Evolutionary conservation across 108 stramenopile genomes (phyloP).

Genomic region (Fragilaria crotonensis): DNA sequence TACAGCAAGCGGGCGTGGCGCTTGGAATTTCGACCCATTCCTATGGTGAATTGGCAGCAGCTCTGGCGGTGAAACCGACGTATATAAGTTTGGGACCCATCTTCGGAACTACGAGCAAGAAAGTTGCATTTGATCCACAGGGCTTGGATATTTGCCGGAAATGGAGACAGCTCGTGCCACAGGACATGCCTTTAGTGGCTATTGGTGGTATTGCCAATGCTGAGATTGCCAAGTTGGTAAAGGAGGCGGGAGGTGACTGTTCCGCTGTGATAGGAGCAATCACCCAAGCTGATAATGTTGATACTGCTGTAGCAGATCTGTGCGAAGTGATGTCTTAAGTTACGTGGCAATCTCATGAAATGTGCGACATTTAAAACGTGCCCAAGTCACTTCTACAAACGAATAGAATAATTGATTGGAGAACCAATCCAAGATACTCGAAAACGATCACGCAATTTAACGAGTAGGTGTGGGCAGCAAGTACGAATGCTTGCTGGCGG

Average conservation of each 20-base stretch:
- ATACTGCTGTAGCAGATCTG: constrained; percentile 32
- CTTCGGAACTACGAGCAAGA: constrained; percentile 80
- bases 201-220: constrained; percentile 82
- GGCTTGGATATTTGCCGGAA: constrained; percentile 65
- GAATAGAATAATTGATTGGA: too few species aligned
- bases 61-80: constrained; percentile 73
- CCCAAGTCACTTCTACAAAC: too few species aligned
- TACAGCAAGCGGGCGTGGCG: constrained; percentile 42
- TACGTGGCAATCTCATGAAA: neutral
- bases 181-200: constrained; percentile 70
- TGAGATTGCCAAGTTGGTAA: constrained; percentile 49
- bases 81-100: constrained; percentile 90
- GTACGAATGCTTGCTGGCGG: too few species aligned
- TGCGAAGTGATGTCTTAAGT: constrained; percentile 51
- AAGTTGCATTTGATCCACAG: constrained; percentile 78
- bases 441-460: too few species aligned
- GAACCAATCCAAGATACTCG: too few species aligned
- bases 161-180: constrained; percentile 79
- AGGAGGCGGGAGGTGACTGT: constrained; percentile 79
- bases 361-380: too few species aligned
- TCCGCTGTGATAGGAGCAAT: constrained; percentile 87
- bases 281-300: constrained; percentile 58
- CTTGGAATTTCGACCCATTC: constrained; percentile 91
- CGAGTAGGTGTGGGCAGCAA: too few species aligned
- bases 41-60: constrained; percentile 80